These are phyloP conservation scores for Sophora flavescens DNA, from an alignment of 306 rosid species.

Conservation along the genomic window DNA sequence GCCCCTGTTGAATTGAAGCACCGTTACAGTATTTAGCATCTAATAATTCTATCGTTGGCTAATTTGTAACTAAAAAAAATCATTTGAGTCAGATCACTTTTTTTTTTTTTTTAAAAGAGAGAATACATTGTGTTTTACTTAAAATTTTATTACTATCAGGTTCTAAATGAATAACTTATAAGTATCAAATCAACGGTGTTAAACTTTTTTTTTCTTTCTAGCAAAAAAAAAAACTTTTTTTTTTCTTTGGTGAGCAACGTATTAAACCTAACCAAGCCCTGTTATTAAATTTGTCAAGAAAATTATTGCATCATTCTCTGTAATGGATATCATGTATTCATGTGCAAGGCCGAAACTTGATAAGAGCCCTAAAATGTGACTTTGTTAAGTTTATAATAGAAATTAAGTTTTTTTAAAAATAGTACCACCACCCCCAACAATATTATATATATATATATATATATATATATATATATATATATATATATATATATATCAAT, in stretches of 20 bases:
- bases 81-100: background rate
- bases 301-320: background rate
- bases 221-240: background rate
- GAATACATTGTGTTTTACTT: too few species aligned
- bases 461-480: too few species aligned
- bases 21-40: background rate
- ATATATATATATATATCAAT: too few species aligned
- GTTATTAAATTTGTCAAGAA: background rate
- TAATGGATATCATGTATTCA: conserved; percentile 3
- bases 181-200: background rate
- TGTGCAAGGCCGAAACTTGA: background rate
- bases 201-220: background rate
- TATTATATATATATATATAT: too few species aligned
- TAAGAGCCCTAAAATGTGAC: background rate
- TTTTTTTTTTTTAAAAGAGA: too few species aligned
- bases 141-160: too few species aligned
- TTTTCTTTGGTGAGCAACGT: background rate
- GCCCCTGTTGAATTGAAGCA: too few species aligned
- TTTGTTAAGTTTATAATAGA: background rate
- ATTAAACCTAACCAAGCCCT: background rate
- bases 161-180: background rate
- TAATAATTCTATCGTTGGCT: background rate
- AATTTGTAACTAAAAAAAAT: background rate
- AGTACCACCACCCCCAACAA: background rate
- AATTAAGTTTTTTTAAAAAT: too few species aligned